Percentiles rank a stretch among this genome's conserved stretches.
Evolutionary conservation across 2,329 filamentous ascomycete genomes (phyloP).

Genomic region (Didymella keratinophila): DNA sequence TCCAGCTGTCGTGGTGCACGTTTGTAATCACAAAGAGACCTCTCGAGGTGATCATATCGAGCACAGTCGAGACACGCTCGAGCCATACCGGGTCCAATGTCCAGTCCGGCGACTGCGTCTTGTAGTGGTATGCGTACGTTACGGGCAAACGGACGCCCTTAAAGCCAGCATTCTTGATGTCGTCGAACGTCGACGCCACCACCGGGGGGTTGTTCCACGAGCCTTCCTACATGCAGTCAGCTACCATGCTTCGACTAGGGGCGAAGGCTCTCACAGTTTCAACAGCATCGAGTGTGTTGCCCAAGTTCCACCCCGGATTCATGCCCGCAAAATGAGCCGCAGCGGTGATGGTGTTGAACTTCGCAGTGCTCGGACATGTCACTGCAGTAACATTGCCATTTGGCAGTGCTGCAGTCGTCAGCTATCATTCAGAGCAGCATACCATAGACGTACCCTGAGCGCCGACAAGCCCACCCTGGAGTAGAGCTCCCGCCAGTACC

Average conservation of each 20-base stretch:
- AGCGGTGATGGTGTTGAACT: constrained; percentile 58
- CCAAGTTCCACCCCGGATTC: constrained; percentile 67
- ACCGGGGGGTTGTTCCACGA: constrained; percentile 67
- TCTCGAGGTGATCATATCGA: constrained; percentile 62
- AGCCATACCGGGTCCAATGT: constrained; percentile 64
- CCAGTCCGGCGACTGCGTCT: constrained; percentile 60
- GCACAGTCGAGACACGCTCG: constrained; percentile 64
- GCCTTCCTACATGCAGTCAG: constrained; percentile 53
- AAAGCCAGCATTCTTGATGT: constrained; percentile 63
- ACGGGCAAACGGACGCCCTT: constrained; percentile 67
- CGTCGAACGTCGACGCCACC: constrained; percentile 58
- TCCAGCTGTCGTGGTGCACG: constrained; percentile 67
- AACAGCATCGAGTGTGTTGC: constrained; percentile 66
- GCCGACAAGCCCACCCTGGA: constrained; percentile 24
- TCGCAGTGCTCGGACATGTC: constrained; percentile 50
- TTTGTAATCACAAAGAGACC: constrained; percentile 65
- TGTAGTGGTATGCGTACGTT: constrained; percentile 67
- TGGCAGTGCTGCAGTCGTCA: constrained; percentile 7
- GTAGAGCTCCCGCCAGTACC: constrained; percentile 24
- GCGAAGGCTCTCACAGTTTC: constrained; percentile 36
- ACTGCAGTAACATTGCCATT: constrained; percentile 30
- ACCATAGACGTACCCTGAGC: constrained; percentile 24
- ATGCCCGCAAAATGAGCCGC: constrained; percentile 58
- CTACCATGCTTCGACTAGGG: not conserved
- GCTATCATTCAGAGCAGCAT: not conserved